phyloP scores from a whole-genome alignment of 768 basidiomycete genomes.

The Sarcodon sp. region DNA sequence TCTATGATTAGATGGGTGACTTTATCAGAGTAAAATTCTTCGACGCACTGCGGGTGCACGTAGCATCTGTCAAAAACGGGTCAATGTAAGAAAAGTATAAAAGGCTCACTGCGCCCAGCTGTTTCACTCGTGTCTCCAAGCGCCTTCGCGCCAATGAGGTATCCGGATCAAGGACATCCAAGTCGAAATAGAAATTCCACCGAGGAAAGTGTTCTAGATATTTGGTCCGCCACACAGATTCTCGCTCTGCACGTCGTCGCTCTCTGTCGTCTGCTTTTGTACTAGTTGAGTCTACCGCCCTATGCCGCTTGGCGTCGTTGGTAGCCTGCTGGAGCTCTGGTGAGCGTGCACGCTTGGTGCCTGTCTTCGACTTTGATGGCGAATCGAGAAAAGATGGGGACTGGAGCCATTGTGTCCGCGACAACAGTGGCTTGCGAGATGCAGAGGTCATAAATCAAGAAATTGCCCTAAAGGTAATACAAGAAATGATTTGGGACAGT shows the following conservation, averaged over 20 bases:
- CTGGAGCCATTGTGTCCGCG: slow-evolving; percentile 23
- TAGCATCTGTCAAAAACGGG: slow-evolving; percentile 2
- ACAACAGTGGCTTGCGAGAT: slow-evolving; percentile 35
- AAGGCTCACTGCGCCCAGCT: slow-evolving; percentile 66
- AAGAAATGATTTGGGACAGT: slow-evolving; percentile 5
- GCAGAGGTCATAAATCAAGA: slow-evolving; percentile 27
- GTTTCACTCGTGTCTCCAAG: slow-evolving; percentile 43
- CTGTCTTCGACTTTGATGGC: slow-evolving; percentile 13
- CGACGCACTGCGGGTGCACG: slow-evolving; percentile 45
- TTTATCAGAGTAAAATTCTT: slow-evolving; percentile 78
- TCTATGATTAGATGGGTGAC: slow-evolving; percentile 86
- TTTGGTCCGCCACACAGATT: slow-evolving; percentile 69
- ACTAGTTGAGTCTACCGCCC: slow-evolving; percentile 15
- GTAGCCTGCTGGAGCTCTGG: slow-evolving; percentile 25
- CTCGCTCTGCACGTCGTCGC: slow-evolving; percentile 35
- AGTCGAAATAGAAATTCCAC: slow-evolving; percentile 81
- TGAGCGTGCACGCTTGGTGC: slow-evolving; percentile 35
- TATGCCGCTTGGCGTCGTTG: slow-evolving; percentile 30
- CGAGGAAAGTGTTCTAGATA: slow-evolving; percentile 76
- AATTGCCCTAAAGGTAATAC: slow-evolving; percentile 5
- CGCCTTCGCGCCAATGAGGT: slow-evolving; percentile 20
- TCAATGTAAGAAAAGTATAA: neutral
- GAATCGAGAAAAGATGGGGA: slow-evolving; percentile 16
- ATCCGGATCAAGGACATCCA: slow-evolving; percentile 31
- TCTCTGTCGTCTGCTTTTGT: slow-evolving; percentile 17